These are phyloP conservation scores for Backusella australiensis DNA, from an alignment of 192 early-diverging fungal genomes.

Conservation along the genomic window DNA sequence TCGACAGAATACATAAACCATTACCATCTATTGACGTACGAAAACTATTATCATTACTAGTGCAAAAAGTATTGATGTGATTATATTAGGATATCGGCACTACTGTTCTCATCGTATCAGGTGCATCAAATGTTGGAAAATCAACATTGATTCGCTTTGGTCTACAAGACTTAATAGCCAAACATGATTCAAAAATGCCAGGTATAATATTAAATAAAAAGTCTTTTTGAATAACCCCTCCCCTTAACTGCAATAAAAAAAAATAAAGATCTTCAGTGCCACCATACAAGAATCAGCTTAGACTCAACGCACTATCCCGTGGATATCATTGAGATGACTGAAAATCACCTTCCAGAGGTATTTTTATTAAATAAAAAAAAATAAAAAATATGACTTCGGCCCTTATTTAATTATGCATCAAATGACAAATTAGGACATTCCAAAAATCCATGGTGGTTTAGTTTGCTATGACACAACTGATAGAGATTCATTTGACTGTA, in stretches of 20 bases:
- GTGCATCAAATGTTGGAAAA: conserved; percentile 24
- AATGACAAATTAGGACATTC: not conserved
- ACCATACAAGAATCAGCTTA: conserved; percentile 7
- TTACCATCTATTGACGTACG: not conserved
- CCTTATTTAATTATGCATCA: not conserved
- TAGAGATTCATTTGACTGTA: conserved; percentile 27
- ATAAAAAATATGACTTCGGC: not conserved
- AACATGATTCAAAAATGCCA: conserved; percentile 16
- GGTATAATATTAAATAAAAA: not conserved
- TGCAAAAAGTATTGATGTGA: not conserved
- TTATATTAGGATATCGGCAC: not conserved
- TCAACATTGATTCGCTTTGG: conserved; percentile 26
- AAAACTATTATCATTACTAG: not conserved
- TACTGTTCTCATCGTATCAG: conserved; percentile 24
- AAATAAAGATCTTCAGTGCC: conserved; percentile 10
- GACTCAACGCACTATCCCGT: not conserved
- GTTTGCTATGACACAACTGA: conserved; percentile 29
- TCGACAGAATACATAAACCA: conserved; percentile 12
- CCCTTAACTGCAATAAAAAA: not conserved
- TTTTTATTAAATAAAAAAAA: not conserved
- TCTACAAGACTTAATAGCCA: conserved; percentile 5
- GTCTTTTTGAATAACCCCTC: not conserved
- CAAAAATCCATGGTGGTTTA: conserved; percentile 25
- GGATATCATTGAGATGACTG: conserved; percentile 9
- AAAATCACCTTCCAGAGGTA: conserved; percentile 13